Base-by-base conservation (phyloP, 208 protist species). In the Leishmania braziliensis region DNA sequence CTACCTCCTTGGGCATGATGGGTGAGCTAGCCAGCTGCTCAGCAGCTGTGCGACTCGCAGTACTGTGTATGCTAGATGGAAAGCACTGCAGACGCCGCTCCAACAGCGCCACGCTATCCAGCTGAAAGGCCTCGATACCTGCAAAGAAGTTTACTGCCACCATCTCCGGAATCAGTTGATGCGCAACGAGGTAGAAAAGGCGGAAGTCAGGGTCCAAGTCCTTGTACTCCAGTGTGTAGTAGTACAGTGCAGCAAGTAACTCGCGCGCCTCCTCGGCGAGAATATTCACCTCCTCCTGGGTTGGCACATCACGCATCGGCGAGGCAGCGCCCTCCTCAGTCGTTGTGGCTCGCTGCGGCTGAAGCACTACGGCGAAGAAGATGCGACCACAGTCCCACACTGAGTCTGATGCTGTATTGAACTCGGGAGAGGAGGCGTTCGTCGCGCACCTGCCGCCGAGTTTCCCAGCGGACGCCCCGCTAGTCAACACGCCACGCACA, bases 101-200 rank as follows among this genome's bases (percentile, higher is more conserved):
- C 51, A 92, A 73, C 63, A 78, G 29, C 56, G 73, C 74, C 10
- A 62, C 76, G 73, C 89, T 88, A 5, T 91, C 89, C 9, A 72
- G 81, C 76, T 93, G 83, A 33, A 97, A 72, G 8, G 88, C 88
- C 71, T 96, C 91, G 14, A 97, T 48, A 56, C 86, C 92, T 0
- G 89, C 91, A 85, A 90, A 97, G 76, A 97, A 97, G 76, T 97
- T 97, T 53, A 97, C 86, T 2, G 83, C 95, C 29, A 95, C 92
- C 84, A 93, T 84, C 80, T 97, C 95, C 3, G 95, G 92, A 46
- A 97, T 84, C 48, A 94, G 88, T 76, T 97, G 95, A 78, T 96
- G 93, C 4, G 95, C 89, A 18, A 95, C 87, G 26, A 97, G 84
- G 84, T 94, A 95, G 69, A 97, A 97, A 29, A 97, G 89, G 14